Evolutionary conservation across 169 alveolate species (phyloP).

Genomic region (Plasmodium falciparum): DNA sequence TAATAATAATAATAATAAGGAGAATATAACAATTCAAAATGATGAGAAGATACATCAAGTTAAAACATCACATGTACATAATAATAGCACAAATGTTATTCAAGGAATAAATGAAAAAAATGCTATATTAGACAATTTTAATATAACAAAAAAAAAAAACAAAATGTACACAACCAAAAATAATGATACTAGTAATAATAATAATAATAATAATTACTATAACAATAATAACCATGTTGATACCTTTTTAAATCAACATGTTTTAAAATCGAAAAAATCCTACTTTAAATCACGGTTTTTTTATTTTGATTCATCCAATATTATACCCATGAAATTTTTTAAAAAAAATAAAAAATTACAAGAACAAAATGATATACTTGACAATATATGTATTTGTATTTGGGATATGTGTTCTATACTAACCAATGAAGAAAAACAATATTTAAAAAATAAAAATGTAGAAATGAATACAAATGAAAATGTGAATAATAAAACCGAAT

Average conservation of each 20-base stretch:
- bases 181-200: neutral
- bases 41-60: neutral
- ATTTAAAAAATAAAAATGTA: conserved; percentile 21
- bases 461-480: neutral
- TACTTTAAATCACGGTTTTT: conserved; percentile 53
- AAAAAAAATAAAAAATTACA: conserved; percentile 35
- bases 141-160: neutral
- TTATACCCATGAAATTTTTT: conserved; percentile 8
- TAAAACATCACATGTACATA: no score
- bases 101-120: no score
- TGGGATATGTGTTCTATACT: conserved; percentile 64
- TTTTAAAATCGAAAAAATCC: conserved; percentile 30
- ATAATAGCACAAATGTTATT: no score
- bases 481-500: neutral
- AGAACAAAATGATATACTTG: neutral
- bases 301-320: conserved; percentile 31
- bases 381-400: conserved; percentile 29
- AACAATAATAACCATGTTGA: conserved; percentile 8
- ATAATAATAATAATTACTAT: neutral
- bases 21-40: no score
- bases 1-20: no score
- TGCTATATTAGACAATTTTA: no score
- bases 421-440: conserved; percentile 35
- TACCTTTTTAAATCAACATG: conserved; percentile 46
- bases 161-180: neutral